Percentiles rank a stretch among this genome's conserved stretches.
These are phyloP conservation scores for Chlorociboria aeruginascens DNA, from an alignment of 495 filamentous ascomycete genomes.

Conservation along the genomic window DNA sequence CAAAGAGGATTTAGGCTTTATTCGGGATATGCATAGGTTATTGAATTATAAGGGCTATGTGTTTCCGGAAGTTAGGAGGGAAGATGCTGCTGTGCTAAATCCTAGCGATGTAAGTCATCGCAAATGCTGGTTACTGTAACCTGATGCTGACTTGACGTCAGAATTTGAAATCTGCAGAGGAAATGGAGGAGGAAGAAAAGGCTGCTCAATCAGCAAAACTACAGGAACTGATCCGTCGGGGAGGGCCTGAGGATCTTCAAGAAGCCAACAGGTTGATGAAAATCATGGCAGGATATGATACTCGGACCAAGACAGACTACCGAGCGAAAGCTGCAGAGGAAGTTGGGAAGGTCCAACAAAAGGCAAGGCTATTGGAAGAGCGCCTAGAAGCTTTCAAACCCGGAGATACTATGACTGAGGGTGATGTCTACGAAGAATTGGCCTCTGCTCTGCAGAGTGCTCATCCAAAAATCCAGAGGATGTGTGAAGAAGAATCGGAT, in stretches of 20 bases:
- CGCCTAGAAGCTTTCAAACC: constrained; percentile 74
- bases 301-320: constrained; percentile 89
- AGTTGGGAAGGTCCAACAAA: constrained; percentile 83
- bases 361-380: constrained; percentile 84
- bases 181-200: constrained; percentile 95
- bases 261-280: constrained; percentile 98
- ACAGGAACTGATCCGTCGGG: constrained; percentile 89
- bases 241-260: constrained; percentile 82
- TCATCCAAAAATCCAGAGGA: constrained; percentile 96
- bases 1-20: constrained; percentile 92
- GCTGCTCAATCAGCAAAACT: constrained; percentile 94
- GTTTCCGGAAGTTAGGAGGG: constrained; percentile 81
- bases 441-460: constrained; percentile 85
- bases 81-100: constrained; percentile 95
- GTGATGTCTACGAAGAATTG: constrained; percentile 93
- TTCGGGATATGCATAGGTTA: constrained; percentile 94
- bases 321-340: constrained; percentile 95
- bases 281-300: constrained; percentile 96
- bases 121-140: background rate
- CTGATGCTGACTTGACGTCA: constrained; percentile 30
- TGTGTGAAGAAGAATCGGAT: constrained; percentile 98
- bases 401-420: constrained; percentile 73
- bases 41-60: constrained; percentile 93
- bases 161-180: constrained; percentile 92
- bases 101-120: constrained; percentile 74